phyloP scores from a whole-genome alignment of 768 basidiomycete species.

The Strobilomyces echinocephalus region DNA sequence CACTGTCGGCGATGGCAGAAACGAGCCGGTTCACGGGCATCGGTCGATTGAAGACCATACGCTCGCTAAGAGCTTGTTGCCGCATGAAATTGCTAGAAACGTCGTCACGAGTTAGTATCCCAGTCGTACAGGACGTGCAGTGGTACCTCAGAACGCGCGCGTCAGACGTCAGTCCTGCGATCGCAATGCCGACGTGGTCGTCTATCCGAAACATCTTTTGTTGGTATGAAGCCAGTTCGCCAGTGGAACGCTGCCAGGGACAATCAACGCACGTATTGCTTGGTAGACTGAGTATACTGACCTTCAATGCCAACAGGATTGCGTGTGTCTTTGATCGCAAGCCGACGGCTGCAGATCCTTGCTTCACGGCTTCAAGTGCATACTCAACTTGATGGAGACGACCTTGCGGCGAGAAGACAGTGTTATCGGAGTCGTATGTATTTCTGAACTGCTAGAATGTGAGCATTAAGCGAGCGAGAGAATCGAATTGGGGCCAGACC shows the following conservation, averaged over 20 bases:
- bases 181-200: conserved; percentile 98
- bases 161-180: conserved; percentile 97
- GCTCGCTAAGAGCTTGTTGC: conserved; percentile 93
- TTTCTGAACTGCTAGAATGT: conserved; percentile 69
- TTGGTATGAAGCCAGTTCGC: conserved; percentile 98
- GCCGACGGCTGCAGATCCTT: conserved; percentile 98
- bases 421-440: conserved; percentile 98
- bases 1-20: conserved; percentile 90
- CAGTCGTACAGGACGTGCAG: neutral
- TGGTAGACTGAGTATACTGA: conserved; percentile 27
- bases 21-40: conserved; percentile 94
- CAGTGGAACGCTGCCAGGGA: conserved; percentile 80
- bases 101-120: conserved; percentile 1
- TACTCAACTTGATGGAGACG: conserved; percentile 97
- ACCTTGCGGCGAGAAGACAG: conserved; percentile 94
- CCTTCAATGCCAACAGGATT: conserved; percentile 89
- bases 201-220: conserved; percentile 99
- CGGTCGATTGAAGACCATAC: conserved; percentile 93
- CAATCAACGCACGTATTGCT: conserved; percentile 3
- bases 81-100: conserved; percentile 91
- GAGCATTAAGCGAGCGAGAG: neutral
- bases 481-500: conserved; percentile 21
- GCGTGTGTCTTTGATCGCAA: conserved; percentile 93
- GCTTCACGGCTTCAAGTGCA: conserved; percentile 98
- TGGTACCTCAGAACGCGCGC: conserved; percentile 89